phyloP scores from a whole-genome alignment of 345 rosid genomes.

The Bruguiera parviflora region DNA sequence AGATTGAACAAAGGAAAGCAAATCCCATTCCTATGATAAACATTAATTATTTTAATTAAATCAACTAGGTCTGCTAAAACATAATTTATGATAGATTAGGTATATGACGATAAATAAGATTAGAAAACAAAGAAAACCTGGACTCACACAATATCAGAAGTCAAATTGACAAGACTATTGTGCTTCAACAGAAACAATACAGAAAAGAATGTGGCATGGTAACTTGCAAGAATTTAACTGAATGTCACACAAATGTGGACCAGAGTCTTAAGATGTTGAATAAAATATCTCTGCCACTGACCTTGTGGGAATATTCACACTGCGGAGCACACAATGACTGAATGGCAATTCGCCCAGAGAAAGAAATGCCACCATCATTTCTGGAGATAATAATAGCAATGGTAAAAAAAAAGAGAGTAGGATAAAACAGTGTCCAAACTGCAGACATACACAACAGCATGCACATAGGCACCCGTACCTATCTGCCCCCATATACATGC shows the following conservation, averaged over 20 bases:
- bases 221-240: not conserved
- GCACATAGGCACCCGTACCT: not conserved
- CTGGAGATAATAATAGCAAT: slow-evolving; percentile 32
- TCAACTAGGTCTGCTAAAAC: not conserved
- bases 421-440: not conserved
- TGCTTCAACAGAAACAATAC: not conserved
- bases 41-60: not conserved
- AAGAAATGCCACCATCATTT: slow-evolving; percentile 44
- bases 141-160: not conserved
- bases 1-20: slow-evolving; percentile 75
- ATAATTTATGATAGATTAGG: not conserved
- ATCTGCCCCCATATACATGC: not conserved
- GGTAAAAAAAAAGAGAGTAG: slow-evolving; percentile 1
- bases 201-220: not conserved
- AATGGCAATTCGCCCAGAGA: slow-evolving; percentile 70
- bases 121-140: not conserved
- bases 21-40: slow-evolving; percentile 68
- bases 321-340: slow-evolving; percentile 90
- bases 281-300: slow-evolving; percentile 22
- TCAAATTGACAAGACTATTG: not conserved
- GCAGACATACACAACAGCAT: not conserved
- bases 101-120: not conserved
- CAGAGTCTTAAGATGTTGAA: slow-evolving; percentile 13
- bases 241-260: not conserved
- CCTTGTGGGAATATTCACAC: slow-evolving; percentile 67